Conservation (phyloP, 305 asterid species). For the Plantago lanceolata region DNA sequence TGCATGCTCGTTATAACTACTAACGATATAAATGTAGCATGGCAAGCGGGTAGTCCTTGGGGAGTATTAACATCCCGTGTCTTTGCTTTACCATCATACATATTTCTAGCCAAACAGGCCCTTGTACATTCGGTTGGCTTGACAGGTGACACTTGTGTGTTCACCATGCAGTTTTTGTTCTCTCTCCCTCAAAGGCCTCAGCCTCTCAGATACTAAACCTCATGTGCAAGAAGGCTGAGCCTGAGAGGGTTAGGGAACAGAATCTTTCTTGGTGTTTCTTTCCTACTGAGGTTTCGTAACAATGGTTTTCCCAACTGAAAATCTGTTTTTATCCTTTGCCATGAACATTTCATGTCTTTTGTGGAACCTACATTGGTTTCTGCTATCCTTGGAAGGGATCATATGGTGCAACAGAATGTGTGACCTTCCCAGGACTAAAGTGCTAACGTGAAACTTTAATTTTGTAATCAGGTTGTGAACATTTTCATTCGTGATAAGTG, state of each 20-base stretch:
- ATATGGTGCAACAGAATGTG: not conserved
- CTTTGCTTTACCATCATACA: slow-evolving; percentile 23
- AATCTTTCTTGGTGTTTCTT: slow-evolving; percentile 32
- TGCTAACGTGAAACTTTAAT: not conserved
- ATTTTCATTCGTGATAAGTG: not conserved
- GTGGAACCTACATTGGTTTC: not conserved
- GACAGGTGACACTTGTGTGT: too few relatives aligned
- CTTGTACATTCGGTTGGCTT: not conserved
- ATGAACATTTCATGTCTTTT: not conserved
- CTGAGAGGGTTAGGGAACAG: slow-evolving; percentile 37
- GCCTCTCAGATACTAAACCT: slow-evolving; percentile 28
- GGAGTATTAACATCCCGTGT: slow-evolving; percentile 38
- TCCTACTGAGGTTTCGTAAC: not conserved
- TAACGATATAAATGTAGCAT: slow-evolving; percentile 10
- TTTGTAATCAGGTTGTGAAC: not conserved
- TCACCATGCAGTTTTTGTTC: slow-evolving; percentile 47
- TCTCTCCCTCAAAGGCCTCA: slow-evolving; percentile 61
- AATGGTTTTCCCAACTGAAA: not conserved
- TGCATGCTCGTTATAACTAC: slow-evolving; percentile 7
- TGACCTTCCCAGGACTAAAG: not conserved
- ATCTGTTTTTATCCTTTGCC: not conserved
- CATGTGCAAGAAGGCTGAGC: slow-evolving; percentile 27
- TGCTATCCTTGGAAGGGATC: not conserved
- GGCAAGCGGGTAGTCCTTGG: slow-evolving; percentile 36
- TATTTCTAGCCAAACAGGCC: not conserved